Evolutionary conservation across 306 rosid species (phyloP).

Genomic region (Mimosa bimucronata): DNA sequence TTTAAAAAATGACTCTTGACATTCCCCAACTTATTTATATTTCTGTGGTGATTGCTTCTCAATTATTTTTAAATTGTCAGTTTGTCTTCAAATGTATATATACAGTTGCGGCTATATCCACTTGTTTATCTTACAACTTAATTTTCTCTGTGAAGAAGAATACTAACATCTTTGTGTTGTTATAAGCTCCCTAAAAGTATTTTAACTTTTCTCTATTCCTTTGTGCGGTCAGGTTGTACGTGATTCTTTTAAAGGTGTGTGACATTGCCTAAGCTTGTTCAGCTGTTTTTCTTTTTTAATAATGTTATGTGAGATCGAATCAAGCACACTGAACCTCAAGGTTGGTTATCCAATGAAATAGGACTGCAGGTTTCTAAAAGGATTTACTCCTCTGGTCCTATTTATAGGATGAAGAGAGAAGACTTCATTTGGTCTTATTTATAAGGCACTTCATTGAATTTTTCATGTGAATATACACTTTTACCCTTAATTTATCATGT

Average conservation of each 20-base stretch:
- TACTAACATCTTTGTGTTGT: conserved; percentile 26
- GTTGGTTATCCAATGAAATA: conserved; percentile 8
- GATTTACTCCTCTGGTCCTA: too few species aligned
- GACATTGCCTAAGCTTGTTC: conserved; percentile 40
- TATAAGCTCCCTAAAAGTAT: conserved; percentile 25
- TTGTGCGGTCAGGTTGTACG: conserved; percentile 72
- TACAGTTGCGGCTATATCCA: conserved; percentile 9
- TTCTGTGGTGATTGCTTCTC: conserved; percentile 22
- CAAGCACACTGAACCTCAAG: conserved; percentile 33
- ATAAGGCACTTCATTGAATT: too few species aligned
- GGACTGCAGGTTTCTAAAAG: conserved; percentile 16
- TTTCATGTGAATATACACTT: too few species aligned
- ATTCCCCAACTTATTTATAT: conserved; percentile 6
- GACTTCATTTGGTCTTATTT: too few species aligned
- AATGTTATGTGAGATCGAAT: conserved; percentile 41
- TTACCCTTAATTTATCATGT: too few species aligned
- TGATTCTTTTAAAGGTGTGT: conserved; percentile 80
- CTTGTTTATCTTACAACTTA: conserved; percentile 16
- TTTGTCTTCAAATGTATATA: conserved; percentile 10
- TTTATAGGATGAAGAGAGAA: too few species aligned
- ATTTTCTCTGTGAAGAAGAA: conserved; percentile 28
- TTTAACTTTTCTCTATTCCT: conserved; percentile 39
- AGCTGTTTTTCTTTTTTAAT: conserved; percentile 24
- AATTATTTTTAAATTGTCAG: conserved; percentile 15
- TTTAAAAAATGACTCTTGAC: conserved; percentile 19